Percentiles rank a stretch among this genome's conserved stretches.
Conservation (phyloP, 192 early-diverging fungal species). For the Coemansia sp. region DNA sequence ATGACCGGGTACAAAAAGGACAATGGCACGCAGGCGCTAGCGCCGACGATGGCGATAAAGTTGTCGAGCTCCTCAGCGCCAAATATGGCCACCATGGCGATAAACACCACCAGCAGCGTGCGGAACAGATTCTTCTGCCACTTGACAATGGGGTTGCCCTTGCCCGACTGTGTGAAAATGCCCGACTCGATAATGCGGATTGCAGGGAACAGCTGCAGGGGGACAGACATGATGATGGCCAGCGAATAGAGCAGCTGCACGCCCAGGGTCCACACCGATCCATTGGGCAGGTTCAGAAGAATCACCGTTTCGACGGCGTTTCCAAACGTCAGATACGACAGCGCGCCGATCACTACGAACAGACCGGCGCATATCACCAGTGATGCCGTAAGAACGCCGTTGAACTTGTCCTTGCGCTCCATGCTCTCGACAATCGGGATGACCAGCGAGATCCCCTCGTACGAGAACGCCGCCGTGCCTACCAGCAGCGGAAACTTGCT, state of each 20-base stretch:
- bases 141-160: conserved; percentile 73
- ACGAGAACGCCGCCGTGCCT: conserved; percentile 91
- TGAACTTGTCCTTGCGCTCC: conserved; percentile 89
- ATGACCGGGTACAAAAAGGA: conserved; percentile 84
- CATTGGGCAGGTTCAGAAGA: conserved; percentile 79
- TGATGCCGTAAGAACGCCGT: conserved; percentile 71
- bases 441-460: conserved; percentile 84
- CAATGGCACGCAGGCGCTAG: conserved; percentile 67
- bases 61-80: conserved; percentile 77
- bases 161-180: conserved; percentile 81
- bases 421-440: conserved; percentile 75
- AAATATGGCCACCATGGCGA: conserved; percentile 71
- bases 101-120: conserved; percentile 59
- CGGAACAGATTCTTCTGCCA: conserved; percentile 85
- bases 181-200: conserved; percentile 89
- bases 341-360: conserved; percentile 75
- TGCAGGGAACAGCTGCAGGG: conserved; percentile 88
- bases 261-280: conserved; percentile 59
- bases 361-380: conserved; percentile 78
- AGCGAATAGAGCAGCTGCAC: conserved; percentile 86
- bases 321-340: conserved; percentile 87
- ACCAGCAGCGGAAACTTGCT: conserved; percentile 84
- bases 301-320: conserved; percentile 80
- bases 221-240: conserved; percentile 92
- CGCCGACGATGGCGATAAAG: conserved; percentile 80